Evolutionary conservation across 176 grass and related monocot genomes (phyloP).

Genomic region (Oryza australiensis): DNA sequence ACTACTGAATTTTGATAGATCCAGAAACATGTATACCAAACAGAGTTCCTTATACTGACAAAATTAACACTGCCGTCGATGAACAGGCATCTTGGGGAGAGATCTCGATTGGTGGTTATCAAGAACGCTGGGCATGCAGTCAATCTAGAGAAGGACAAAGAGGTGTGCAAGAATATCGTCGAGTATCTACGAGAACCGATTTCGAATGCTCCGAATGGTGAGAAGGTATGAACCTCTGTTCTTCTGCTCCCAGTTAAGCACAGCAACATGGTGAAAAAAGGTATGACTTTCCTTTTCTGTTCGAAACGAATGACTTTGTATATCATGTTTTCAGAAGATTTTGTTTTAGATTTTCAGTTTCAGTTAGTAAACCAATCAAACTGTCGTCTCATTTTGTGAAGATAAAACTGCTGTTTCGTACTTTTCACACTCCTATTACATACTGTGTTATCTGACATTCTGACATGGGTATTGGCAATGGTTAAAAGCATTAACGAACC

Average conservation of each 20-base stretch:
- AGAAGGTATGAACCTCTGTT: conserved; percentile 21
- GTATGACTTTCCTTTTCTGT: not conserved
- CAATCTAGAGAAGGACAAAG: conserved; percentile 76
- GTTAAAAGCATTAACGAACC: not conserved
- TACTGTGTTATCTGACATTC: not conserved
- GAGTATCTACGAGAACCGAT: conserved; percentile 37
- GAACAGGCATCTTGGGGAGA: conserved; percentile 65
- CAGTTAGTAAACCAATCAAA: not conserved
- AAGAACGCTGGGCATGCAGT: conserved; percentile 82
- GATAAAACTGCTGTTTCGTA: not conserved
- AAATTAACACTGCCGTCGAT: not conserved
- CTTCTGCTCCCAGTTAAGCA: conserved; percentile 2
- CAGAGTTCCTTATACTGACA: not conserved
- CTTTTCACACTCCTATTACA: not conserved
- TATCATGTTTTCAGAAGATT: not conserved
- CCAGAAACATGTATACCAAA: not conserved
- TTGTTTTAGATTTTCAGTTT: not conserved
- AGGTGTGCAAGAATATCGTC: conserved; percentile 59
- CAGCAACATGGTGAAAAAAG: too few relatives aligned
- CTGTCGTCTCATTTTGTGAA: not conserved
- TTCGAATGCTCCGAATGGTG: not conserved
- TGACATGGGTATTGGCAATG: not conserved
- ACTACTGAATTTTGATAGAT: not conserved
- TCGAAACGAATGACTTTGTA: not conserved
- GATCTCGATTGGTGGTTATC: conserved; percentile 61